A percentile compares a stretch with the other conserved stretches of the same genome.
These are phyloP conservation scores for Pterothamnion heteromorphum DNA, from an alignment of 31 red algal genomes.

Conservation along the genomic window DNA sequence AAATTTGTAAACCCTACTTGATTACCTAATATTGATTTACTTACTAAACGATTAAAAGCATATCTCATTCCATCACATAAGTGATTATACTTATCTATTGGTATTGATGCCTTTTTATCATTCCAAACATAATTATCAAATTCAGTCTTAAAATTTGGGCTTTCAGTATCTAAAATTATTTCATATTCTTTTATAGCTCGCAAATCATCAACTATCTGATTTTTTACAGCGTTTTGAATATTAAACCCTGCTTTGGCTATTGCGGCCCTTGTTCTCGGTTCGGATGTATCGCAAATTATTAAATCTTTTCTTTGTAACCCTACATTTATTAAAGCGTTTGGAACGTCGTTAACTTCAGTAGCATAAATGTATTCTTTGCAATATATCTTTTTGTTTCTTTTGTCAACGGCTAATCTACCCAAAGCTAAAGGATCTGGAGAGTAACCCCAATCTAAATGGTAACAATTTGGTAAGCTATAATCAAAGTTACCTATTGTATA, in stretches of 20 bases:
- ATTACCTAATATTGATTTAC: background rate
- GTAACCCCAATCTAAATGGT: background rate
- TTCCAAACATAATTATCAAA: background rate
- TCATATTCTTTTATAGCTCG: background rate
- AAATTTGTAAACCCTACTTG: background rate
- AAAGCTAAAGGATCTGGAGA: background rate
- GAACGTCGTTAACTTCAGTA: background rate
- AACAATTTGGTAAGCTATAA: background rate
- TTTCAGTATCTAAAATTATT: background rate
- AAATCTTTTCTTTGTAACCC: background rate
- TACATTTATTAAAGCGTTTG: background rate
- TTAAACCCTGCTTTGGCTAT: background rate
- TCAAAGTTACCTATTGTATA: background rate
- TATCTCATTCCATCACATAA: background rate
- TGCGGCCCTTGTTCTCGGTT: background rate
- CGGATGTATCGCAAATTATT: background rate
- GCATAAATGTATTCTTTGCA: background rate
- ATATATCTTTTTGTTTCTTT: background rate
- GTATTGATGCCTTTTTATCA: background rate
- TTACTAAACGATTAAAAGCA: background rate
- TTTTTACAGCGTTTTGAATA: background rate
- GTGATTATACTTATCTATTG: background rate
- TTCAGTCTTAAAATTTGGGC: background rate
- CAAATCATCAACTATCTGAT: background rate
- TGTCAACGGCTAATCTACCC: background rate